Percentiles rank a stretch among this genome's conserved stretches.
phyloP scores from a whole-genome alignment of 805 yeast genomes.

The Candida orba region DNA sequence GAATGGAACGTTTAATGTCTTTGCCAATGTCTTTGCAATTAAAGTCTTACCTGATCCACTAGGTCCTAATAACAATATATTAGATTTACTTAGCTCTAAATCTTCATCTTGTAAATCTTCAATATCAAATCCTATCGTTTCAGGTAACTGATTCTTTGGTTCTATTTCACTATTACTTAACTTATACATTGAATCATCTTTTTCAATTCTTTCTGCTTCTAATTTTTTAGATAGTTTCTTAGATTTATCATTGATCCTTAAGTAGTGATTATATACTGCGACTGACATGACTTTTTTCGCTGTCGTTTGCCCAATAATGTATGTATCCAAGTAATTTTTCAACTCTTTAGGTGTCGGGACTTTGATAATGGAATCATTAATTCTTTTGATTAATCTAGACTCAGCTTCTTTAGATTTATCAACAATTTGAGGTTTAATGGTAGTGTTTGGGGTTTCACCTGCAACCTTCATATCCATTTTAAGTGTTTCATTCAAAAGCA shows the following conservation, averaged over 20 bases:
- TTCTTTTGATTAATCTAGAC: background rate
- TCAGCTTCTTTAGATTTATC: background rate
- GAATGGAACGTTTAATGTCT: conserved; percentile 45
- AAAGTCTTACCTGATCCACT: conserved; percentile 59
- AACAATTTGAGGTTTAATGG: no score
- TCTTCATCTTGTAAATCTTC: conserved; percentile 27
- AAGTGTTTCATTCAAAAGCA: no score
- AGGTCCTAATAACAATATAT: conserved; percentile 50
- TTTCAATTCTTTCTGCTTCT: conserved; percentile 21
- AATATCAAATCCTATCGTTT: conserved; percentile 24
- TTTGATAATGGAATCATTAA: conserved; percentile 17
- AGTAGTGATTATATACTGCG: conserved; percentile 52
- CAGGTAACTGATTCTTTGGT: conserved; percentile 20
- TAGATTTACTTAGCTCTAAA: conserved; percentile 48
- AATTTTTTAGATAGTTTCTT: conserved; percentile 24
- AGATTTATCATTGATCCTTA: conserved; percentile 38
- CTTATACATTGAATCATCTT: conserved; percentile 24
- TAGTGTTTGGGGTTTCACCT: no score
- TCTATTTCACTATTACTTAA: conserved; percentile 14
- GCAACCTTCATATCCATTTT: no score
- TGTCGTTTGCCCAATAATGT: conserved; percentile 48
- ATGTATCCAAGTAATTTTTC: conserved; percentile 40
- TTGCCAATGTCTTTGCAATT: conserved; percentile 48
- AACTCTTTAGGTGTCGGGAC: conserved; percentile 43
- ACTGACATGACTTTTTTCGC: conserved; percentile 54